These are phyloP conservation scores for Ambrosia hybrid DNA, from an alignment of 140 eudicot species.

Conservation along the genomic window DNA sequence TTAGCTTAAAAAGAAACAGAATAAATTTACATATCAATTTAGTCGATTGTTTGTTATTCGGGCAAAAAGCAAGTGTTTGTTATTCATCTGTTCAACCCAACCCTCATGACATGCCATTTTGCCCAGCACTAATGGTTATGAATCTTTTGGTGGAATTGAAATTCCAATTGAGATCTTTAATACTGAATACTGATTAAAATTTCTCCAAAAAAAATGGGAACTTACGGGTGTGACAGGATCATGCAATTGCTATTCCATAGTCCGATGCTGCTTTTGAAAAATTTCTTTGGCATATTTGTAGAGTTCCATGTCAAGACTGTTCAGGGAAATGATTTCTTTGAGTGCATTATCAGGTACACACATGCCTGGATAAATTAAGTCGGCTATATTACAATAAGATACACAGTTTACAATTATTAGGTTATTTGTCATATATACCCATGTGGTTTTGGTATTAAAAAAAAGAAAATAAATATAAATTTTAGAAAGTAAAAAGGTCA, in stretches of 20 bases:
- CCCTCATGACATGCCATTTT: too few species aligned
- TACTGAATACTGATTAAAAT: not conserved
- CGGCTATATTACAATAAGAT: not conserved
- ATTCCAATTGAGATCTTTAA: too few species aligned
- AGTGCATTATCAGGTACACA: slow-evolving; percentile 53
- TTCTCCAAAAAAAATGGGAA: slow-evolving; percentile 12
- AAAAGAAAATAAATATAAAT: not conserved
- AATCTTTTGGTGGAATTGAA: too few species aligned
- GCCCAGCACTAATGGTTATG: too few species aligned
- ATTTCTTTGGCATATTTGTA: slow-evolving; percentile 71
- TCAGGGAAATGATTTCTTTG: slow-evolving; percentile 65
- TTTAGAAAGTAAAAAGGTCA: not conserved
- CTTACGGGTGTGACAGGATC: slow-evolving; percentile 32
- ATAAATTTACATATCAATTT: too few species aligned
- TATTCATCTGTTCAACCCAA: too few species aligned
- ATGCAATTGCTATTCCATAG: slow-evolving; percentile 41
- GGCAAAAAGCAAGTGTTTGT: too few species aligned
- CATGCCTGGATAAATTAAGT: slow-evolving; percentile 57
- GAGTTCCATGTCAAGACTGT: slow-evolving; percentile 85
- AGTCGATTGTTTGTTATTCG: too few species aligned
- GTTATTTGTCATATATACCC: not conserved
- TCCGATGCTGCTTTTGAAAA: slow-evolving; percentile 55
- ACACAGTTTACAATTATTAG: not conserved
- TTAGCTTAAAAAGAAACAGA: not conserved
- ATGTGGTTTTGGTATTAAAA: not conserved